Conservation (phyloP, 176 grass and related monocot species). For the Phoenix roebelenii region DNA sequence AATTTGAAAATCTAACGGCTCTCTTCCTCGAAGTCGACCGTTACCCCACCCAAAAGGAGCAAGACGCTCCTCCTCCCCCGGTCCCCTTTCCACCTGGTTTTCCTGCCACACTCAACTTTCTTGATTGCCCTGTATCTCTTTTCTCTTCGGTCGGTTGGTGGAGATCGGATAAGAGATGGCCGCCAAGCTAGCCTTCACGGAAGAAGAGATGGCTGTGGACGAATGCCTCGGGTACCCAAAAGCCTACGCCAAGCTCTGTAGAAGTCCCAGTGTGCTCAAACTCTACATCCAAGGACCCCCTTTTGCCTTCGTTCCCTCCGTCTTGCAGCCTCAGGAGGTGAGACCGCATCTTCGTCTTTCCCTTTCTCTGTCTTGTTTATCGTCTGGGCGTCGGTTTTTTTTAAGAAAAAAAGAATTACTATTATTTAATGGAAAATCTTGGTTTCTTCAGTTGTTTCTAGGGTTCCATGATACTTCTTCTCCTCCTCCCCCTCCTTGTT, state of each 20-base stretch:
- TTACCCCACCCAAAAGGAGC: not conserved
- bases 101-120: too few species aligned
- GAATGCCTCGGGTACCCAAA: slow-evolving; percentile 62
- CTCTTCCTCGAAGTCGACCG: not conserved
- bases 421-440: too few species aligned
- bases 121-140: too few species aligned
- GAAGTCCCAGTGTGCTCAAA: slow-evolving; percentile 21
- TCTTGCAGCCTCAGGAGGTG: slow-evolving; percentile 87
- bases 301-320: slow-evolving; percentile 65
- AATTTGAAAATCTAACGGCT: slow-evolving; percentile 64
- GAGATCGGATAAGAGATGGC: slow-evolving; percentile 3
- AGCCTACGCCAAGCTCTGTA: slow-evolving; percentile 78
- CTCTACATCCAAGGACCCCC: slow-evolving; percentile 70
- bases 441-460: too few species aligned
- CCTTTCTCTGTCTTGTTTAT: not conserved
- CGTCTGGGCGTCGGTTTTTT: too few species aligned
- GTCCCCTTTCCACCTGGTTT: too few species aligned
- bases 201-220: slow-evolving; percentile 75
- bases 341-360: not conserved
- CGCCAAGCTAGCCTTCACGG: slow-evolving; percentile 42
- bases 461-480: too few species aligned
- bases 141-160: too few species aligned
- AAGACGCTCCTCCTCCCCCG: too few species aligned
- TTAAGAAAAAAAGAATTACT: too few species aligned
- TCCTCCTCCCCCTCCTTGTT: too few species aligned